Conservation (phyloP, 192 early-diverging fungal genomes). For the Podila horticola region DNA sequence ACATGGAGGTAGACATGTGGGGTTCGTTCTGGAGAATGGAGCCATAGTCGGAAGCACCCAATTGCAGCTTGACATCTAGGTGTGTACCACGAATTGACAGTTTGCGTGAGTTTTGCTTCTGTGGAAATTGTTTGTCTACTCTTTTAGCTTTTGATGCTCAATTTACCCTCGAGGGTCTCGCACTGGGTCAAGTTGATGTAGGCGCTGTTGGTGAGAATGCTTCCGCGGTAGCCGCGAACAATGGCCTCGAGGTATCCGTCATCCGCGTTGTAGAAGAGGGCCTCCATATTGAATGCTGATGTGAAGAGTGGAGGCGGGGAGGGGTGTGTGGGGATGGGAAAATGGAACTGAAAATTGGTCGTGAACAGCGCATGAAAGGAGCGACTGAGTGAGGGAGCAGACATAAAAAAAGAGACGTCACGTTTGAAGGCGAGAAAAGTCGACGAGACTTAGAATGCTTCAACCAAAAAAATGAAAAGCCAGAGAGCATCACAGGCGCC, state of each 20-base stretch:
- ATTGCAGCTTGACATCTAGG: constrained; percentile 93
- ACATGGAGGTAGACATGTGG: constrained; percentile 91
- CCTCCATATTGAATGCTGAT: constrained; percentile 42
- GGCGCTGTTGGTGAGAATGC: constrained; percentile 80
- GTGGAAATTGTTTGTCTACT: neutral
- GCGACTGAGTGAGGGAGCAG: neutral
- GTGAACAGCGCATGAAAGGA: neutral
- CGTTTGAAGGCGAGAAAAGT: neutral
- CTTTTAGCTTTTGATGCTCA: neutral
- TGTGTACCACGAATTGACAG: no score
- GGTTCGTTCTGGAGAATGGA: constrained; percentile 95
- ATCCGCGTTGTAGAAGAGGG: constrained; percentile 84
- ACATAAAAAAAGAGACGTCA: no score
- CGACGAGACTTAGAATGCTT: neutral
- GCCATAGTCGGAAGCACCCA: constrained; percentile 96
- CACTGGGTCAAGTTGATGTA: constrained; percentile 98
- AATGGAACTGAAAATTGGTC: no score
- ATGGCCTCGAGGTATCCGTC: constrained; percentile 95
- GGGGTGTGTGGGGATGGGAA: neutral
- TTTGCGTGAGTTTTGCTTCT: no score
- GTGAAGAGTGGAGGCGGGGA: neutral
- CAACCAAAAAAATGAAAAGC: neutral
- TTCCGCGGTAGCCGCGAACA: constrained; percentile 92
- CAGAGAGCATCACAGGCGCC: no score
- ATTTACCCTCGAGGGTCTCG: constrained; percentile 92